Conservation (phyloP, 1,139 yeast genomes). For the Neolecta irregularis region DNA sequence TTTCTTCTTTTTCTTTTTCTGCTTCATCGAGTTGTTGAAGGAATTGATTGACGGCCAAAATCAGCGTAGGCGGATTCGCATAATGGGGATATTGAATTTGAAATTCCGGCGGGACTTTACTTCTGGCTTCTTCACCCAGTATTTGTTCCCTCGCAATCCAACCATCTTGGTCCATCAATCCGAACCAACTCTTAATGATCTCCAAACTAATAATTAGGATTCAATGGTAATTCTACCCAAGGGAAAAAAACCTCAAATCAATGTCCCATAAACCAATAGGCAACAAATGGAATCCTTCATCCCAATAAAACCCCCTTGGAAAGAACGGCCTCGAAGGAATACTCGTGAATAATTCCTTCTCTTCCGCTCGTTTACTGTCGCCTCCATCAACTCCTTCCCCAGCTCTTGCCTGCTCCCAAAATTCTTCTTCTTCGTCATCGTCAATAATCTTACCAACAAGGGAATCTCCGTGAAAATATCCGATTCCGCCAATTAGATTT, state of each 20-base stretch:
- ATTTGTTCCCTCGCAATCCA: slow-evolving; percentile 97
- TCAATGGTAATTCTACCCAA: not conserved
- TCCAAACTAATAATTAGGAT: slow-evolving; percentile 31
- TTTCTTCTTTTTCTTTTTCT: slow-evolving; percentile 2
- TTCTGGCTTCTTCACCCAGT: slow-evolving; percentile 78
- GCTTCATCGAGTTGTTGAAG: slow-evolving; percentile 26
- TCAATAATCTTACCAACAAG: slow-evolving; percentile 69
- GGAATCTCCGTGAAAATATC: slow-evolving; percentile 79
- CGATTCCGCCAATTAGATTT: slow-evolving; percentile 76
- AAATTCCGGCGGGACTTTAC: slow-evolving; percentile 77
- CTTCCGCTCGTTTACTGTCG: slow-evolving; percentile 19
- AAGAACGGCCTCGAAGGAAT: slow-evolving; percentile 90
- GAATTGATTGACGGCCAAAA: slow-evolving; percentile 60
- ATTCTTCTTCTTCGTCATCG: slow-evolving; percentile 29
- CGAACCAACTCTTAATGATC: slow-evolving; percentile 75
- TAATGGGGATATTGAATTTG: slow-evolving; percentile 74
- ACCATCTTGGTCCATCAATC: slow-evolving; percentile 72
- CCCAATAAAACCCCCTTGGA: slow-evolving; percentile 98
- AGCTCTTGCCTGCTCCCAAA: slow-evolving; percentile 21
- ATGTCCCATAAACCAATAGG: slow-evolving; percentile 74
- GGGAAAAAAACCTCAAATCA: slow-evolving; percentile 37
- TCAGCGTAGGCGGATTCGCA: slow-evolving; percentile 91
- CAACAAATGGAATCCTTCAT: slow-evolving; percentile 87
- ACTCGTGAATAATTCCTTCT: slow-evolving; percentile 50
- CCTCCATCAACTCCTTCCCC: slow-evolving; percentile 13